These are phyloP conservation scores for Straminergon stramineum DNA, from an alignment of 225 moss, liverwort and hornwort species.

Conservation along the genomic window DNA sequence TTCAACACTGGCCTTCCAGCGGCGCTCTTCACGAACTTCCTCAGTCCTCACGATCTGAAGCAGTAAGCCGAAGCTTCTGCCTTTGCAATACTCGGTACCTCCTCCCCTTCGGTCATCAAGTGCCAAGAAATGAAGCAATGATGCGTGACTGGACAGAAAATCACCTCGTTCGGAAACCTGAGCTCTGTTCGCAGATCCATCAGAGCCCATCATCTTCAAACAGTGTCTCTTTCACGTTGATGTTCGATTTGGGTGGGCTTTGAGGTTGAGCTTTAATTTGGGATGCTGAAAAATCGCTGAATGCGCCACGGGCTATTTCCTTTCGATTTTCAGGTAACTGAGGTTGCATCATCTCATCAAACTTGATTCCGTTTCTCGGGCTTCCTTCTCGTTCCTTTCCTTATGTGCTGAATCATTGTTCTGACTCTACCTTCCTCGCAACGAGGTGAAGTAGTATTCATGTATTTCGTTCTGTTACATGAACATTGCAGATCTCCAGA, in stretches of 20 bases:
- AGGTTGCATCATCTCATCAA: neutral
- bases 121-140: neutral
- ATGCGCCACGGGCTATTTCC: neutral
- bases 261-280: no score
- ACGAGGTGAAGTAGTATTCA: neutral
- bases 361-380: neutral
- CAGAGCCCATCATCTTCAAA: no score
- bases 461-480: no score
- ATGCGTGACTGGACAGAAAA: neutral
- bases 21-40: neutral
- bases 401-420: no score
- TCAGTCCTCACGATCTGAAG: neutral
- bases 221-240: neutral
- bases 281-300: neutral
- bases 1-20: neutral
- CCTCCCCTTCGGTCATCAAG: no score
- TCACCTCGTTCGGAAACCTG: neutral
- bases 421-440: neutral
- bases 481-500: neutral
- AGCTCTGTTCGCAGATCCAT: neutral
- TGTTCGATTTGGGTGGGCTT: neutral
- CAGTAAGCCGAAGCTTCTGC: neutral
- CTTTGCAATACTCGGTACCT: neutral
- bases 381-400: neutral
- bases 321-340: neutral